phyloP scores from a whole-genome alignment of 345 rosid genomes.

The Populus simonii region DNA sequence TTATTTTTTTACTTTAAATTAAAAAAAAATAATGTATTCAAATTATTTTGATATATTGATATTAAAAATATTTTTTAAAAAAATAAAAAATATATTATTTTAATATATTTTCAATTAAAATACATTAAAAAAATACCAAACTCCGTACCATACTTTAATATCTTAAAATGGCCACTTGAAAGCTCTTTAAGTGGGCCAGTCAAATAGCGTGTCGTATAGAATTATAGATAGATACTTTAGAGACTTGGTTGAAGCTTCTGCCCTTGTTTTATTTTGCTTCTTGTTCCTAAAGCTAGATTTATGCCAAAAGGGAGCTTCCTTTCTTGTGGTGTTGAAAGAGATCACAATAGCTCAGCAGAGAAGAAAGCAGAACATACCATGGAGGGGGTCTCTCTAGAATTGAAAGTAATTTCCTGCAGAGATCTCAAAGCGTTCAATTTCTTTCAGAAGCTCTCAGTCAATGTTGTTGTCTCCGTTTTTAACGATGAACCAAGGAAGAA shows the following conservation, averaged over 20 bases:
- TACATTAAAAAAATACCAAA: too few relatives aligned
- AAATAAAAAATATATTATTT: too few relatives aligned
- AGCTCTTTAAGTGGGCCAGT: background rate
- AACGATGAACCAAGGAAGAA: slow-evolving; percentile 13
- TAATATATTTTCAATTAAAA: too few relatives aligned
- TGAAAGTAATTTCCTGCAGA: slow-evolving; percentile 36
- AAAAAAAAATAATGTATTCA: too few relatives aligned
- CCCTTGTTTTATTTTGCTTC: background rate
- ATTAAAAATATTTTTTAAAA: too few relatives aligned
- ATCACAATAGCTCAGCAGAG: background rate
- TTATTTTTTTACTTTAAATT: too few relatives aligned
- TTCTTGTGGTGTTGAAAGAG: background rate
- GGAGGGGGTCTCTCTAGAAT: slow-evolving; percentile 32
- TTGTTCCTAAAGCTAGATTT: background rate
- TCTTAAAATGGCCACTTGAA: background rate
- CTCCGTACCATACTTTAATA: too few relatives aligned
- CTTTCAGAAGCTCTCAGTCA: slow-evolving; percentile 43
- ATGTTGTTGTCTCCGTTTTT: slow-evolving; percentile 32
- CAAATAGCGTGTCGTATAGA: background rate
- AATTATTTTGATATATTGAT: too few relatives aligned
- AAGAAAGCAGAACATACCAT: background rate
- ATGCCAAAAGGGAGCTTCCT: background rate
- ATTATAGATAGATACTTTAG: background rate
- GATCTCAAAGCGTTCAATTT: slow-evolving; percentile 47
- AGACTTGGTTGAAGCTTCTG: background rate